phyloP scores from a whole-genome alignment of 2,329 filamentous ascomycete genomes.

The Pseudocercospora cruenta region DNA sequence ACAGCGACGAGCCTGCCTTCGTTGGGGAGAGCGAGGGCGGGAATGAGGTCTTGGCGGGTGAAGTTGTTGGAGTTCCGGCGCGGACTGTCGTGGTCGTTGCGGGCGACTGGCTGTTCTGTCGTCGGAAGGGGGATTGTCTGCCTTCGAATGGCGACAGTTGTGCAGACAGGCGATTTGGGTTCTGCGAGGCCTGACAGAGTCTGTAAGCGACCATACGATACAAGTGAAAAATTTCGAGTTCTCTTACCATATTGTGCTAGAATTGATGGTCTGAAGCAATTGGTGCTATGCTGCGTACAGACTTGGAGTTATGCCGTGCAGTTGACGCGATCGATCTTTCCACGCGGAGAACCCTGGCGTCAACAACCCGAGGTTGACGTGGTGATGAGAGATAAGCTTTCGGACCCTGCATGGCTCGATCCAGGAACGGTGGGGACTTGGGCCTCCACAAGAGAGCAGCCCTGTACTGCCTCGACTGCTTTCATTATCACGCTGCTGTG shows the following conservation, averaged over 20 bases:
- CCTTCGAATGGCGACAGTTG: slow-evolving; percentile 29
- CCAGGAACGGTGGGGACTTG: background rate
- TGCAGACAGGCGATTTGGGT: slow-evolving; percentile 17
- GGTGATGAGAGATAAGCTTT: background rate
- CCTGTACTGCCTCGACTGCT: too few relatives aligned
- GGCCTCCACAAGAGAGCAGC: background rate
- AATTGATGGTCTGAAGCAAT: background rate
- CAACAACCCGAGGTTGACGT: background rate
- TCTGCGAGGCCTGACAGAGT: slow-evolving; percentile 10
- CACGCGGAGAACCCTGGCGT: background rate
- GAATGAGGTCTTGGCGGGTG: slow-evolving; percentile 42
- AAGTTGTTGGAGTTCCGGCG: slow-evolving; percentile 45
- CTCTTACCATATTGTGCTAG: background rate
- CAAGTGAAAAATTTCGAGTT: background rate
- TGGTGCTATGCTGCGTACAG: too few relatives aligned
- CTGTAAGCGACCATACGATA: background rate
- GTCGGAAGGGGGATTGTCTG: slow-evolving; percentile 41
- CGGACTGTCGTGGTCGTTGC: slow-evolving; percentile 31
- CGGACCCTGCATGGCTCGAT: background rate
- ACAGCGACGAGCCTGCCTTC: slow-evolving; percentile 29
- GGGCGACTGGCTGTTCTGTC: slow-evolving; percentile 39
- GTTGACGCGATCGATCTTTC: background rate
- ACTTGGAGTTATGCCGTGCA: background rate
- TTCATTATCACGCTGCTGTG: background rate
- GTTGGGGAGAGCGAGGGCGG: slow-evolving; percentile 30